Conservation (phyloP, 2,329 filamentous ascomycete genomes). For the Diaporthe vexans region DNA sequence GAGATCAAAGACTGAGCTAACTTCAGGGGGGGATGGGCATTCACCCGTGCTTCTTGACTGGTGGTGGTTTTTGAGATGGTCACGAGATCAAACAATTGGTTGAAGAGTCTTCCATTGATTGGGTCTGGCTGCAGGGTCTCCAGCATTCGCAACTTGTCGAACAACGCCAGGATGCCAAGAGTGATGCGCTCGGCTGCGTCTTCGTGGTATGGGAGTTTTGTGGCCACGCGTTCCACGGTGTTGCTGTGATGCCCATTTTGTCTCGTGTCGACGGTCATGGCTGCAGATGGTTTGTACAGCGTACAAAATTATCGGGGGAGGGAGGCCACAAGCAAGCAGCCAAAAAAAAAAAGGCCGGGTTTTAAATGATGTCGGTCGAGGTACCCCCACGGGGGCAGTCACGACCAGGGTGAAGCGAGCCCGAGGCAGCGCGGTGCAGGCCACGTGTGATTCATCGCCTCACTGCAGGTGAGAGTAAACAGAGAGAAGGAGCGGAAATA, state of each 20-base stretch:
- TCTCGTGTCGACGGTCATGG: slow-evolving; percentile 34
- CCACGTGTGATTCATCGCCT: slow-evolving; percentile 27
- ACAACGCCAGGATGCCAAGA: slow-evolving; percentile 31
- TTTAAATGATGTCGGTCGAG: not conserved
- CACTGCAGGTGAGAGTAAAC: not conserved
- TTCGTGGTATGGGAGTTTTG: slow-evolving; percentile 31
- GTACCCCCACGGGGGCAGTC: not conserved
- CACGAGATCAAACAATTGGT: slow-evolving; percentile 37
- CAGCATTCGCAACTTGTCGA: slow-evolving; percentile 17
- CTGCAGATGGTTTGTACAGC: not conserved
- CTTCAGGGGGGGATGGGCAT: no score
- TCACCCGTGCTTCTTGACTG: slow-evolving; percentile 13
- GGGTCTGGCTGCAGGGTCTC: slow-evolving; percentile 32
- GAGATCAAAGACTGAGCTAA: not conserved
- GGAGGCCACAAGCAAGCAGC: not conserved
- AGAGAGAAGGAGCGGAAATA: not conserved
- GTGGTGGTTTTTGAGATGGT: slow-evolving; percentile 35
- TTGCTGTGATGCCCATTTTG: not conserved
- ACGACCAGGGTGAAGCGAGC: not conserved
- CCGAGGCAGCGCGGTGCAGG: slow-evolving; percentile 4
- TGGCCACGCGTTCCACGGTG: slow-evolving; percentile 31
- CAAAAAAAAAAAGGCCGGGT: not conserved
- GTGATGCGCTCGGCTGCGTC: slow-evolving; percentile 30
- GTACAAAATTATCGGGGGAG: not conserved
- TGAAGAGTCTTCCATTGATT: slow-evolving; percentile 36